A percentile compares a stretch with the other conserved stretches of the same genome.
These are phyloP conservation scores for Caloboletus firmus DNA, from an alignment of 1,284 basidiomycete species.

Conservation along the genomic window DNA sequence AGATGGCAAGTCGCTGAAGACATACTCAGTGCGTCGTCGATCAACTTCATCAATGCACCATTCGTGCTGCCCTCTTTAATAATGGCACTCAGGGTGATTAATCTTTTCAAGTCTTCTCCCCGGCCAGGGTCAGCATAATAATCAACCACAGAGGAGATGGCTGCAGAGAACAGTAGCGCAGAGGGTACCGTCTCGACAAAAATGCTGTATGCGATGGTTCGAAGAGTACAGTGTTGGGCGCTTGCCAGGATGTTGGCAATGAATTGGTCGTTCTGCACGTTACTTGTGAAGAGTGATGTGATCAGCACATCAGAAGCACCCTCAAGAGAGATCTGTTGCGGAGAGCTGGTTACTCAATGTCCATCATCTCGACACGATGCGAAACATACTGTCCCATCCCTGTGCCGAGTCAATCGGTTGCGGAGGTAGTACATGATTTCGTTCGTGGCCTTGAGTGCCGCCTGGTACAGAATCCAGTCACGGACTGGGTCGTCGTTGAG, in stretches of 20 bases:
- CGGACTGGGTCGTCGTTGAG: conserved; percentile 52
- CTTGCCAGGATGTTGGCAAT: conserved; percentile 16
- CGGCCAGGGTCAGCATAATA: conserved; percentile 56
- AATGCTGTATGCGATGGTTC: conserved; percentile 31
- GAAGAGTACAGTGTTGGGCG: background rate
- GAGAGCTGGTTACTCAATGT: background rate
- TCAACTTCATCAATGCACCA: conserved; percentile 43
- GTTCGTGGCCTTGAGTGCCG: conserved; percentile 42
- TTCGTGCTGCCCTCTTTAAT: conserved; percentile 26
- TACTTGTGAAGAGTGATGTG: conserved; percentile 26
- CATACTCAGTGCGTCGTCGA: conserved; percentile 55
- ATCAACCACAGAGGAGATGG: conserved; percentile 59
- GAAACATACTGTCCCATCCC: conserved; percentile 27
- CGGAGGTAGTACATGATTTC: conserved; percentile 44
- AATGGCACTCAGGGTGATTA: conserved; percentile 40
- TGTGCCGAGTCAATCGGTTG: conserved; percentile 37
- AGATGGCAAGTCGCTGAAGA: background rate
- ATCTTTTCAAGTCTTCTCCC: conserved; percentile 41
- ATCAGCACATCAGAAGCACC: conserved; percentile 21
- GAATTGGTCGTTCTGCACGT: conserved; percentile 27
- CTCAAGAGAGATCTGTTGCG: conserved; percentile 20
- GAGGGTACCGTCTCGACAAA: conserved; percentile 53
- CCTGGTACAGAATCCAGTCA: conserved; percentile 60
- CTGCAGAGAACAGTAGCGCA: conserved; percentile 52
- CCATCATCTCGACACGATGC: background rate